phyloP scores from a whole-genome alignment of 228 moss, liverwort and hornwort species.

The Sphagnum fallax region DNA sequence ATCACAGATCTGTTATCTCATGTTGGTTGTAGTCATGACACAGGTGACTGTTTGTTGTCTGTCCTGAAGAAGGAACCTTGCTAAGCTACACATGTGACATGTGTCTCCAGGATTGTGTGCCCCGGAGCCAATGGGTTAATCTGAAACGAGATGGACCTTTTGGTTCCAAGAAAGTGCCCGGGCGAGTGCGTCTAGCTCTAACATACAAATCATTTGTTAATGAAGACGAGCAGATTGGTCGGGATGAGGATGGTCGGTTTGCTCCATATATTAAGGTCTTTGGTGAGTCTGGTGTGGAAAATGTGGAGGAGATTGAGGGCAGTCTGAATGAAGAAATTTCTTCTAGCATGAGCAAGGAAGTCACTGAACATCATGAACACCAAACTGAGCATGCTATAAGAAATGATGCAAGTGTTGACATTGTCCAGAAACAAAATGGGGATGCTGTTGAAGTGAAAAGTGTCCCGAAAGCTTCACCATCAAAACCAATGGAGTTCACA shows the following conservation, averaged over 20 bases:
- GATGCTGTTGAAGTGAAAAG: constrained; percentile 29
- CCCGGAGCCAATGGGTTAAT: constrained; percentile 83
- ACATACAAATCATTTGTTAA: constrained; percentile 95
- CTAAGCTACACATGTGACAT: neutral
- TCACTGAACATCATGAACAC: neutral
- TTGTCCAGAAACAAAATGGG: constrained; percentile 16
- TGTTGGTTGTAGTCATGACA: no score
- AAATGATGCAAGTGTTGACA: constrained; percentile 17
- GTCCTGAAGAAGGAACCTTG: no score
- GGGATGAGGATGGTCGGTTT: constrained; percentile 60
- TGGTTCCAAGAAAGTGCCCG: constrained; percentile 67
- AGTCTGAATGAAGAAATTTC: constrained; percentile 31
- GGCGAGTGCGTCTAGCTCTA: constrained; percentile 65
- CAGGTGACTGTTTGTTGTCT: neutral
- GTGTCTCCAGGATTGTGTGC: constrained; percentile 65
- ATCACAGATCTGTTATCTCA: no score
- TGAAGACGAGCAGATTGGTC: constrained; percentile 58
- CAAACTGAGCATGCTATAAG: neutral
- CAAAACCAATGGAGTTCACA: neutral
- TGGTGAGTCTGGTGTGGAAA: constrained; percentile 52
- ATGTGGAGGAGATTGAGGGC: constrained; percentile 40
- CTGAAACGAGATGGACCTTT: constrained; percentile 72
- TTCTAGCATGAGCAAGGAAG: constrained; percentile 23
- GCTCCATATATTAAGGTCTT: constrained; percentile 95
- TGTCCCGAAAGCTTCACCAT: constrained; percentile 9